Evolutionary conservation across 805 yeast species (phyloP).

Genomic region (Wickerhamomyces strasburgensis): DNA sequence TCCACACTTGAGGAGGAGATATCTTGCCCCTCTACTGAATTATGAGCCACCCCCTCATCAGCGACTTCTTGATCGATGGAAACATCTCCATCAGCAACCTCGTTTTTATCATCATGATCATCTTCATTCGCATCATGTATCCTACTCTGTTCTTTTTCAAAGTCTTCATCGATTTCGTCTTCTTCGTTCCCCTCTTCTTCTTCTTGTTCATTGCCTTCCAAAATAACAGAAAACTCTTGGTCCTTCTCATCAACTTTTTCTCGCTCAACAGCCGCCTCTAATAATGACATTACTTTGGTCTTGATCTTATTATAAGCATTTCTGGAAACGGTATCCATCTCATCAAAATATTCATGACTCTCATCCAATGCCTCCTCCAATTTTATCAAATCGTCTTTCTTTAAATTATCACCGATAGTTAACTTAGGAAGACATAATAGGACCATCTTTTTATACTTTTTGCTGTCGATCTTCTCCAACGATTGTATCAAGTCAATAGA

Average conservation of each 20-base stretch:
- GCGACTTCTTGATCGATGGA: slow-evolving; percentile 1
- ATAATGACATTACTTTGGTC: slow-evolving; percentile 15
- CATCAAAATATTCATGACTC: slow-evolving; percentile 26
- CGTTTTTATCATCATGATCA: slow-evolving; percentile 3
- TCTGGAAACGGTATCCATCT: slow-evolving; percentile 28
- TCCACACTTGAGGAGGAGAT: slow-evolving; percentile 4
- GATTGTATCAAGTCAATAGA: slow-evolving; percentile 49
- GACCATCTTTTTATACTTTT: slow-evolving; percentile 50
- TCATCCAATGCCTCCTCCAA: slow-evolving; percentile 26
- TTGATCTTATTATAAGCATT: slow-evolving; percentile 32
- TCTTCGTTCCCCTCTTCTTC: slow-evolving; percentile 14
- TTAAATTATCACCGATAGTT: slow-evolving; percentile 32
- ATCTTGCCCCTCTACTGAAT: neutral
- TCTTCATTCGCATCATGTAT: slow-evolving; percentile 5
- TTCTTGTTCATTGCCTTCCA: slow-evolving; percentile 21
- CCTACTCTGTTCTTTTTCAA: slow-evolving; percentile 15
- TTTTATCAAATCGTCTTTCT: slow-evolving; percentile 23
- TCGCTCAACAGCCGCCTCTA: slow-evolving; percentile 18
- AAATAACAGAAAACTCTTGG: slow-evolving; percentile 23
- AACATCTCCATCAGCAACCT: slow-evolving; percentile 3
- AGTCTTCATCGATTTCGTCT: slow-evolving; percentile 23
- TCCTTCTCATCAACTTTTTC: slow-evolving; percentile 18
- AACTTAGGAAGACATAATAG: slow-evolving; percentile 47
- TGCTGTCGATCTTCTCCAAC: slow-evolving; percentile 41
- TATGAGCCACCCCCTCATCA: slow-evolving; percentile 1